Evolutionary conservation across 306 rosid species (phyloP).

Genomic region (Begonia fuchsioides): DNA sequence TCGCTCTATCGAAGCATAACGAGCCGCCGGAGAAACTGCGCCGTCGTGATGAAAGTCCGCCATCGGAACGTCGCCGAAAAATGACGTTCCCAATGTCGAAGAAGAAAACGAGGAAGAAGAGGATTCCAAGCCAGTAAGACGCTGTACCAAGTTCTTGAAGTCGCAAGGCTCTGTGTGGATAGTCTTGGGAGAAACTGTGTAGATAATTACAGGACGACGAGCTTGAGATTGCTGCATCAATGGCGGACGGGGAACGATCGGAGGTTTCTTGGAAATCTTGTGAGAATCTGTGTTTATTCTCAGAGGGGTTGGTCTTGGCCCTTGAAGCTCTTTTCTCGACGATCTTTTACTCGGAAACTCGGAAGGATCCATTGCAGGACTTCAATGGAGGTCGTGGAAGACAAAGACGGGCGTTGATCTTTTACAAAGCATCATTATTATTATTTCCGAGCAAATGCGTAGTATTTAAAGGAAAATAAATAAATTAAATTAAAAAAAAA

Average conservation of each 20-base stretch:
- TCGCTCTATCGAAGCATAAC: not conserved
- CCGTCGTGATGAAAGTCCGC: too few species aligned
- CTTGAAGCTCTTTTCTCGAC: conserved; percentile 5
- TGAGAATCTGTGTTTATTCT: conserved; percentile 2
- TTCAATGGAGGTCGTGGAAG: not conserved
- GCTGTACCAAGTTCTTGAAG: conserved; percentile 10
- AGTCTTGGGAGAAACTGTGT: conserved; percentile 7
- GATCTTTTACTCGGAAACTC: not conserved
- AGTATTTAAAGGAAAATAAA: too few species aligned
- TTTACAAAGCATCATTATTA: too few species aligned
- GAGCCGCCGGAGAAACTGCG: not conserved
- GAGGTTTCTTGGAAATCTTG: conserved; percentile 4
- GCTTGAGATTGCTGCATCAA: conserved; percentile 2
- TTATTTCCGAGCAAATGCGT: too few species aligned
- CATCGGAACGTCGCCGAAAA: too few species aligned
- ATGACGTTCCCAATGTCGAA: too few species aligned
- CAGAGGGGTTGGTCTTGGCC: conserved; percentile 7
- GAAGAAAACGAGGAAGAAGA: not conserved
- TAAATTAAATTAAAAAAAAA: too few species aligned
- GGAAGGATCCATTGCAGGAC: too few species aligned
- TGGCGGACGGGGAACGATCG: not conserved
- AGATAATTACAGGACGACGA: conserved; percentile 4
- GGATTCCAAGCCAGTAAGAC: conserved; percentile 3
- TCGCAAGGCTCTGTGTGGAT: conserved; percentile 5
- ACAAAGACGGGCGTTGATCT: too few species aligned